phyloP scores from a whole-genome alignment of 371 early-diverging fungal species.

The Mucor circinelloides region DNA sequence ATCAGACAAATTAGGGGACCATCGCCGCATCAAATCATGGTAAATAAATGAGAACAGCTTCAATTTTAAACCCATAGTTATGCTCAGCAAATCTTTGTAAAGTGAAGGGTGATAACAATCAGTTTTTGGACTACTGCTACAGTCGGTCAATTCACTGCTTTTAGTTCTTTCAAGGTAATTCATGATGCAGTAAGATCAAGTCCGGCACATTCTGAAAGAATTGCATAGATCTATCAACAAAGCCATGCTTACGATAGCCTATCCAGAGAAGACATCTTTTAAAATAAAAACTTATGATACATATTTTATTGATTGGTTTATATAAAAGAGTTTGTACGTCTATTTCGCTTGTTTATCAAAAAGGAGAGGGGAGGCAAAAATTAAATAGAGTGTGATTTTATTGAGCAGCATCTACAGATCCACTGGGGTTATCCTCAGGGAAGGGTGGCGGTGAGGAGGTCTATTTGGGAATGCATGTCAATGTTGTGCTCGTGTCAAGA shows the following conservation, averaged over 20 bases:
- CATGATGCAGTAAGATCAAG: too few species aligned
- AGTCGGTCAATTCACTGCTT: too few species aligned
- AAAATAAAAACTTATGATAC: neutral
- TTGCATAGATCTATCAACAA: too few species aligned
- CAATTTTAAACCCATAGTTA: too few species aligned
- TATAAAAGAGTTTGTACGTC: neutral
- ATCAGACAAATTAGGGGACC: neutral
- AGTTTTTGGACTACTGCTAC: too few species aligned
- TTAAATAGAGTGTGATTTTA: neutral
- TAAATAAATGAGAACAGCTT: too few species aligned
- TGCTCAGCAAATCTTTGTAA: too few species aligned
- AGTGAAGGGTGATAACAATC: too few species aligned
- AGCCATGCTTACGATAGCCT: too few species aligned
- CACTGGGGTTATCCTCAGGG: constrained; percentile 35
- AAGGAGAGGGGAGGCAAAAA: constrained; percentile 4
- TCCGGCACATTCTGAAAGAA: too few species aligned
- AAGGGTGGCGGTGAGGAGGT: constrained; percentile 42
- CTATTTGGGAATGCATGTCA: constrained; percentile 3
- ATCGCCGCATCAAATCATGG: neutral
- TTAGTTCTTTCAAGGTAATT: too few species aligned
- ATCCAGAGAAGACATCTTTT: too few species aligned
- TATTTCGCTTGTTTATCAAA: neutral
- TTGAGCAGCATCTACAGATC: neutral
- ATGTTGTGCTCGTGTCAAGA: neutral
- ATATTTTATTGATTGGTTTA: neutral